Base-by-base conservation (phyloP, 1,284 basidiomycete genomes). In the Apiotrichum domesticum region DNA sequence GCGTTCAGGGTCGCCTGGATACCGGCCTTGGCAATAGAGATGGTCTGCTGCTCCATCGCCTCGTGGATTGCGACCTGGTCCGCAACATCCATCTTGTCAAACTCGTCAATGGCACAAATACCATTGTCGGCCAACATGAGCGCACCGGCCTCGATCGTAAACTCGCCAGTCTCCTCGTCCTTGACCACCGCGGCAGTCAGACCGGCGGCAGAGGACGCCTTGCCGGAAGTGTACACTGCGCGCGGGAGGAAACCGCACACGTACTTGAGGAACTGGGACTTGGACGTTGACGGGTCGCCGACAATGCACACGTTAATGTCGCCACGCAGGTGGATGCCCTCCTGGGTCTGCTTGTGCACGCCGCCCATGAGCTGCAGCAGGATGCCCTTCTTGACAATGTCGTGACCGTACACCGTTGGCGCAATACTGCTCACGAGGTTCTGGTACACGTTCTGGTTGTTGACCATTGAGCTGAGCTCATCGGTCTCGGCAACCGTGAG, bases 1-100 rank as follows among this genome's bases (percentile, higher is more conserved):
- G 96, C 96, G 68, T 99, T 98, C 51, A 99, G 83, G 0, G 96
- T 99, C 1, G 96, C 95, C 71, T 98, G 95, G 65, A 98, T 98
- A 61, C 96, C 96, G 3, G 96, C 96, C 76, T 99, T 98, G 53
- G 96, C 96, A 65, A 98, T 98, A 39, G 93, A 97, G 69, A 98
- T 98, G 1, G 95, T 98, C 79, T 98, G 95, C 78, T 98, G 95
- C 84, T 98, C 95, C 95, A 98, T 98, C 2, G 96, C 94, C 82
- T 98, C 95, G 82, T 99, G 96, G 66, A 99, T 98, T 39, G 96
- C 96, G 45, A 98, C 93, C 75, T 98, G 96, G 76, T 98, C 96
- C 2, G 90, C 86, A 48, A 98, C 84, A 75, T 98, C 95, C 96
- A 98, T 99, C 80, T 99, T 99, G 83, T 99, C 95, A 74, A 99